Percentiles rank a stretch among this genome's conserved stretches.
phyloP scores from a whole-genome alignment of 306 rosid genomes.

The Cucurbita moschata region DNA sequence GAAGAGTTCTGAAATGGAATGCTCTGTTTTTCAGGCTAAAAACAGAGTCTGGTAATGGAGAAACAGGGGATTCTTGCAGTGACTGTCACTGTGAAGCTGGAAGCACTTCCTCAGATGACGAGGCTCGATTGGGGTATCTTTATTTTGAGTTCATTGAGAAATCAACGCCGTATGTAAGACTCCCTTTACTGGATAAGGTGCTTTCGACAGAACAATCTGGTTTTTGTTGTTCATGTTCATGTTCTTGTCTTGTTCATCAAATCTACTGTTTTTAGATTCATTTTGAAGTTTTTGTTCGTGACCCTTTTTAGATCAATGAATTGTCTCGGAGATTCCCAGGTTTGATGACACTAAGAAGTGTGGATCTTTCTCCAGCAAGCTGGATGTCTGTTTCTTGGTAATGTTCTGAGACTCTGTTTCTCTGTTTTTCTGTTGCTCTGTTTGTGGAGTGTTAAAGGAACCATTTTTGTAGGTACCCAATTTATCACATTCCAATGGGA shows the following conservation, averaged over 20 bases:
- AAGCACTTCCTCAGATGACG: constrained; percentile 69
- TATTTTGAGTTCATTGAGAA: constrained; percentile 80
- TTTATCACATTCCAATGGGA: constrained; percentile 97
- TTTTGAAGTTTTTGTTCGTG: neutral
- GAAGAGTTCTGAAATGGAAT: no score
- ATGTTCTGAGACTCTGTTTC: neutral
- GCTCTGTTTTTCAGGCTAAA: constrained; percentile 42
- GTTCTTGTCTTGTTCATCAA: neutral
- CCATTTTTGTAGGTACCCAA: constrained; percentile 69
- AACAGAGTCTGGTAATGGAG: constrained; percentile 59
- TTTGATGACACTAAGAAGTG: constrained; percentile 78
- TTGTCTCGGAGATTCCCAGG: constrained; percentile 76
- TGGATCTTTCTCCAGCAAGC: constrained; percentile 96
- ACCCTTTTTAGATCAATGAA: constrained; percentile 43
- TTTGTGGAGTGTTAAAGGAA: neutral
- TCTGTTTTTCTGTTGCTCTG: neutral
- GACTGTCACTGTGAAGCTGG: constrained; percentile 73
- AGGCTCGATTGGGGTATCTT: constrained; percentile 55
- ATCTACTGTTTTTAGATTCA: neutral
- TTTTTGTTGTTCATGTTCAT: neutral
- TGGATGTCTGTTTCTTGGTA: constrained; percentile 99
- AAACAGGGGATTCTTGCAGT: constrained; percentile 64
- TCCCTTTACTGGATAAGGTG: constrained; percentile 93
- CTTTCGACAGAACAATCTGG: neutral
- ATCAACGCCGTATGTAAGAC: constrained; percentile 90